A percentile compares a stretch with the other conserved stretches of the same genome.
Conservation (phyloP, 1,284 basidiomycete species). For the Fomitopsis schrenkii region DNA sequence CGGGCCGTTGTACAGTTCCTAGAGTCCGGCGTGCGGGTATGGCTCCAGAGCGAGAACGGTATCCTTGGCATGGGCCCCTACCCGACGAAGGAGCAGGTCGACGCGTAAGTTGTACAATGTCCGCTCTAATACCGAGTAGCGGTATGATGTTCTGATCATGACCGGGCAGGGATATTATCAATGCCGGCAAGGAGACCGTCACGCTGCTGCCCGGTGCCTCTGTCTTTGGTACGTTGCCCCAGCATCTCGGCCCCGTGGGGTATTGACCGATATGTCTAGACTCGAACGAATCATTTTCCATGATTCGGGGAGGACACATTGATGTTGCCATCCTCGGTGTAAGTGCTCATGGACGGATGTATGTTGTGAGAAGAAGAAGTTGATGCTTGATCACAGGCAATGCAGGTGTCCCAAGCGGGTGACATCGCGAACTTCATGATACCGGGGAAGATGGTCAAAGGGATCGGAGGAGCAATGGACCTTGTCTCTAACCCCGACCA, state of each 20-base stretch:
- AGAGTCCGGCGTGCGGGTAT: constrained; percentile 77
- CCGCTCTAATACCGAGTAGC: not conserved
- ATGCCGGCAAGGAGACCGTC: constrained; percentile 95
- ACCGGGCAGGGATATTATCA: constrained; percentile 74
- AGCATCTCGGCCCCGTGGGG: not conserved
- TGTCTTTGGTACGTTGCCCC: constrained; percentile 66
- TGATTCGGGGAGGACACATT: constrained; percentile 96
- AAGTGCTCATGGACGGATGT: constrained; percentile 15
- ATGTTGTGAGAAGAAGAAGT: constrained; percentile 1
- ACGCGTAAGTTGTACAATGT: constrained; percentile 60
- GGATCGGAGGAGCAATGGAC: constrained; percentile 98
- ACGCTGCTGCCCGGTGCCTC: constrained; percentile 91
- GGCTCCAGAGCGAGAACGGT: constrained; percentile 95
- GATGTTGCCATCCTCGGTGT: constrained; percentile 86
- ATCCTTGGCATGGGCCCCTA: constrained; percentile 95
- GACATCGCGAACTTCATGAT: constrained; percentile 99
- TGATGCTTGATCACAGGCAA: constrained; percentile 51
- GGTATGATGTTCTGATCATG: constrained; percentile 5
- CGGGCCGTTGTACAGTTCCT: constrained; percentile 48
- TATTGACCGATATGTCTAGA: constrained; percentile 38
- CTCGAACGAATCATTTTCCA: constrained; percentile 89
- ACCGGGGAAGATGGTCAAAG: constrained; percentile 90
- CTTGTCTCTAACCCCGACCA: constrained; percentile 92
- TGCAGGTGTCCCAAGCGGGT: constrained; percentile 91
- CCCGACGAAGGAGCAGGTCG: constrained; percentile 83